Base-by-base conservation (phyloP, 176 grass and related monocot genomes). In the Triticum aestivum region DNA sequence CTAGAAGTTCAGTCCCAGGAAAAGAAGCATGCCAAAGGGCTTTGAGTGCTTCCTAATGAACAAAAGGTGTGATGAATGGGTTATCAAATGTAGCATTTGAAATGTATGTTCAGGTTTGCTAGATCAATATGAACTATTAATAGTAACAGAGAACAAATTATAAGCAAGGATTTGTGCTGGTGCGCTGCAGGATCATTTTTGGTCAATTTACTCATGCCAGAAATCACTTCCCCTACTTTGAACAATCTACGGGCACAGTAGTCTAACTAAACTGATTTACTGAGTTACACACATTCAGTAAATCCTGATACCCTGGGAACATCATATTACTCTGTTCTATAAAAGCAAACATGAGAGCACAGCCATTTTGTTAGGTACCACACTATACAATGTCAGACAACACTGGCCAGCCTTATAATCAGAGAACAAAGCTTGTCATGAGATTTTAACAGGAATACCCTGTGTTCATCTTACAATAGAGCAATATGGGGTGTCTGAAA, bases 21-120 rank as follows among this genome's bases (percentile, higher is more conserved):
- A 82, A 95, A 75, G 87, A 89, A 89, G 74, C 81, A 85, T 83
- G 88, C 91, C 94, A 95, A 35, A 95, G 91, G 61, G 94, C 62
- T 78, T 78, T 88, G 49, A 93, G 45, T 42, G 94, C 87, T 88
- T 93, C 94, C 94, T 95, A 89, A 86, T 72, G 85, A 69, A 88
- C 12, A 75, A 87, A 86, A 69, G 66, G 69, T 77, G 71, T 35
- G 33, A 74, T 59, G 29, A 79, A 65, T 86, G 39, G 26, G 80
- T 21, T 77, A 82, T 9, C 41, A 84, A 37, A 61, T 42, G 62
- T 33, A 64, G 32, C 30, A 47, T 78, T 69, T 1, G 59, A 64
- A 88, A 77, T 52, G 30, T 34, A 71, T 17, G 29, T 2, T 81
- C 15, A 82, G 20, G 33, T 45, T 65, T 76, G 33, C 18, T 44